Percentiles rank a stretch among this genome's conserved stretches.
Conservation (phyloP, 2,329 filamentous ascomycete genomes). For the Venturia nashicola region DNA sequence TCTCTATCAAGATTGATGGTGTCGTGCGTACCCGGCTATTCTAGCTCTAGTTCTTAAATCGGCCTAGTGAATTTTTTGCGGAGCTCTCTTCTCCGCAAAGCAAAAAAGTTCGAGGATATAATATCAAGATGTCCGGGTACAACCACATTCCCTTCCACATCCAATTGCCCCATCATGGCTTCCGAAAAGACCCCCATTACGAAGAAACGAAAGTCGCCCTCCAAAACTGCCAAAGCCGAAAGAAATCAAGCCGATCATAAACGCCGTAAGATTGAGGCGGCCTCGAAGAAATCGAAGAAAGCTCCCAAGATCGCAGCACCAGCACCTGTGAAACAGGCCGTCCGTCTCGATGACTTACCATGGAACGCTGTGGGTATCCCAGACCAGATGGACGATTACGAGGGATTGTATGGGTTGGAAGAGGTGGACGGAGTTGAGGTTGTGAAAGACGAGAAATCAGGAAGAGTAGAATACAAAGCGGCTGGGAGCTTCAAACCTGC, state of each 20-base stretch:
- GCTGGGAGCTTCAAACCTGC: not conserved
- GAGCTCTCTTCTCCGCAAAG: not conserved
- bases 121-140: too few relatives aligned
- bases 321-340: not conserved
- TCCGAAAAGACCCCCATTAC: not conserved
- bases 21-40: not conserved
- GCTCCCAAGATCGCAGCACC: not conserved
- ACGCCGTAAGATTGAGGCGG: not conserved
- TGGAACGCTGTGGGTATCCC: conserved; percentile 57
- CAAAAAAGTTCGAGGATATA: not conserved
- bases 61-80: not conserved
- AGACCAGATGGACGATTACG: conserved; percentile 74
- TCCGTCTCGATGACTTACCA: conserved; percentile 37
- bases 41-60: not conserved
- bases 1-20: not conserved
- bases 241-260: conserved; percentile 1
- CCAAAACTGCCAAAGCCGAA: not conserved
- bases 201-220: conserved; percentile 2
- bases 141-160: not conserved
- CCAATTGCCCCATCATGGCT: not conserved
- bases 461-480: conserved; percentile 28
- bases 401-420: conserved; percentile 84
- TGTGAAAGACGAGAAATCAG: conserved; percentile 44
- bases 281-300: not conserved
- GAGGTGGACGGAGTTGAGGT: conserved; percentile 87